These are phyloP conservation scores for Colletotrichum tabaci DNA, from an alignment of 2,329 filamentous ascomycete species.

Conservation along the genomic window DNA sequence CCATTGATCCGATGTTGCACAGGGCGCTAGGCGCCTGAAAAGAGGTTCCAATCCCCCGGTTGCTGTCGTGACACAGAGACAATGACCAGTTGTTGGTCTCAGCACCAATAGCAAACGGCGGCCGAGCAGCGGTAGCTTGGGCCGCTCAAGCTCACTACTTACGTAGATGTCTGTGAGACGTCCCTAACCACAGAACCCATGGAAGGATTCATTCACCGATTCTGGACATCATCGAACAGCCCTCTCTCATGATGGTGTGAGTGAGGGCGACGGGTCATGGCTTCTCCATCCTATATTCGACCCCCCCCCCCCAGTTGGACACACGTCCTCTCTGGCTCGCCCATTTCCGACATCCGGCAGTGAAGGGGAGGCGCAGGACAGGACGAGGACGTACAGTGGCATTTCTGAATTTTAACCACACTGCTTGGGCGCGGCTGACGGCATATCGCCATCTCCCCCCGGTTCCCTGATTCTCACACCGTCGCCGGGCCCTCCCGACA, in stretches of 20 bases:
- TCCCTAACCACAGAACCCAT: no score
- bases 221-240: no score
- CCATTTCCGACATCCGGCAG: constrained; percentile 19
- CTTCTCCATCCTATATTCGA: constrained; percentile 4
- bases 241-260: constrained; percentile 1
- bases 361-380: constrained; percentile 19
- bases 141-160: background rate
- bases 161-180: no score
- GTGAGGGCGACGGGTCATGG: constrained; percentile 3
- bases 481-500: constrained; percentile 2
- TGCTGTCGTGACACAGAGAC: constrained; percentile 9
- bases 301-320: background rate
- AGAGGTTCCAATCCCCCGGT: constrained; percentile 6
- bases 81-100: background rate
- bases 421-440: constrained; percentile 30
- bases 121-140: background rate
- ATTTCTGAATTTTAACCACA: constrained; percentile 29
- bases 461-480: background rate
- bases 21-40: constrained; percentile 13
- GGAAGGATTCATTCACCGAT: no score
- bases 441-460: constrained; percentile 1
- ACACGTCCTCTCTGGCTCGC: constrained; percentile 15
- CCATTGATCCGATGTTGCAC: constrained; percentile 7
- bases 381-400: constrained; percentile 2
- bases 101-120: background rate